Percentiles rank a stretch among this genome's conserved stretches.
These are phyloP conservation scores for Jasminum sambac DNA, from an alignment of 257 asterid genomes.

Conservation along the genomic window DNA sequence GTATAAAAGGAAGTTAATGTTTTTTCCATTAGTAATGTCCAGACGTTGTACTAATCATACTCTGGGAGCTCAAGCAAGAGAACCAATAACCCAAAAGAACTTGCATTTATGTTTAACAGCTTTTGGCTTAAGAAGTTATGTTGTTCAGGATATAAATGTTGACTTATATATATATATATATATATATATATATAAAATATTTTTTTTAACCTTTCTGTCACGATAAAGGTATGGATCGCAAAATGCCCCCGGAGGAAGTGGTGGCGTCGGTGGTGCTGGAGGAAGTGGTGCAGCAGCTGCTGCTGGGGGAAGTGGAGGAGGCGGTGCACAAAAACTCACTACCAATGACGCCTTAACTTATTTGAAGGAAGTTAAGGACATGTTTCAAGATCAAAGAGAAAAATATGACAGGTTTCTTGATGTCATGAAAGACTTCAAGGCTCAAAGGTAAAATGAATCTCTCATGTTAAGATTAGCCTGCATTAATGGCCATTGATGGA, in stretches of 20 bases:
- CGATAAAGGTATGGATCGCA: slow-evolving; percentile 58
- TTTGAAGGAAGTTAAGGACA: slow-evolving; percentile 96
- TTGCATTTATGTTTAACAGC: slow-evolving; percentile 19
- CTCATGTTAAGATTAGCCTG: slow-evolving; percentile 16
- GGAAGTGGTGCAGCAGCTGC: slow-evolving; percentile 42
- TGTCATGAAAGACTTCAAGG: slow-evolving; percentile 98
- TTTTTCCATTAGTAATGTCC: background rate
- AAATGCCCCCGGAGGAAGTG: slow-evolving; percentile 53
- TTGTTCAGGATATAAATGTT: slow-evolving; percentile 13
- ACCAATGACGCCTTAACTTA: slow-evolving; percentile 89
- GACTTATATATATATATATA: too few species aligned
- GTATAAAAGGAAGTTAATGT: background rate
- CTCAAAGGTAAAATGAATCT: slow-evolving; percentile 66
- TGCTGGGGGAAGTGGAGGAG: slow-evolving; percentile 38
- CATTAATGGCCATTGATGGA: slow-evolving; percentile 19
- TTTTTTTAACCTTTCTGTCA: slow-evolving; percentile 13
- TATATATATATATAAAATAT: too few species aligned
- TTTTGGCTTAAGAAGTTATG: slow-evolving; percentile 7
- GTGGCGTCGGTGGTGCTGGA: slow-evolving; percentile 28
- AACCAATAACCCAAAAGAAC: slow-evolving; percentile 3
- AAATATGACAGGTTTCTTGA: slow-evolving; percentile 94
- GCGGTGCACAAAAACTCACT: slow-evolving; percentile 72
- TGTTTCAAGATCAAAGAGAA: slow-evolving; percentile 90
- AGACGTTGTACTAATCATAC: background rate
- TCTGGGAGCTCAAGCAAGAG: slow-evolving; percentile 9